Base-by-base conservation (phyloP, 352 stramenopile genomes). In the Phytophthora aleatoria region DNA sequence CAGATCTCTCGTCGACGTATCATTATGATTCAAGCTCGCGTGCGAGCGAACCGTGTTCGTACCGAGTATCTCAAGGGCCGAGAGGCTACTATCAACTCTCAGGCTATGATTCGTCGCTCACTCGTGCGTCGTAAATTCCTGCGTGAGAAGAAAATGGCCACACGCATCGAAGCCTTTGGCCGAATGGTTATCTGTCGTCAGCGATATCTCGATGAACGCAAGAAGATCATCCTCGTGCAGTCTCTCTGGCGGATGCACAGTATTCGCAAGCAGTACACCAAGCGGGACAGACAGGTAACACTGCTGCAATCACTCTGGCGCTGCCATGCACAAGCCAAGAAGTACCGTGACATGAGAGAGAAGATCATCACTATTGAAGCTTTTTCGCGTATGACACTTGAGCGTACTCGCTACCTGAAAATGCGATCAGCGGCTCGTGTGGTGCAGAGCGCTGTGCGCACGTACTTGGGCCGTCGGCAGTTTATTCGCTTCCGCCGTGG, bases 61-160 rank as follows among this genome's bases (percentile, higher is more conserved):
- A 94, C 85, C 1, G 82, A 92, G 55, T 96, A 96, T 73, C 58
- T 95, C n/a, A 87, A 91, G 64, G 86, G 88, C 31, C 79, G 88
- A 54, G 81, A 95, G 50, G 88, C 88, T 7, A 96, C 88, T 0
- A 96, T 96, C 52, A 89, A 90, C 55, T 92, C 87, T 20, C 88
- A 96, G 64, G 86, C 86, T 11, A 96, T 96, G 88, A 94, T 96
- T 64, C 86, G 88, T 12, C 77, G 86, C 28, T 82, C 81, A 4
- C 71, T 96, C 7, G 79, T 92, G 47, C 86, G 86, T 11, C 81
- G 86, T 20, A 90, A 88, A 53, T 93, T 94, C 31, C 42, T 94
- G 20, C 82, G 70, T 10, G 88, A 96, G 58, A 92, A 90, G 62
- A 94, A 93, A 48, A 96, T 96, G 88, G 88, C 88, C 5, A 93